phyloP scores from a whole-genome alignment of 768 basidiomycete species.

The Lactarius evosmus region DNA sequence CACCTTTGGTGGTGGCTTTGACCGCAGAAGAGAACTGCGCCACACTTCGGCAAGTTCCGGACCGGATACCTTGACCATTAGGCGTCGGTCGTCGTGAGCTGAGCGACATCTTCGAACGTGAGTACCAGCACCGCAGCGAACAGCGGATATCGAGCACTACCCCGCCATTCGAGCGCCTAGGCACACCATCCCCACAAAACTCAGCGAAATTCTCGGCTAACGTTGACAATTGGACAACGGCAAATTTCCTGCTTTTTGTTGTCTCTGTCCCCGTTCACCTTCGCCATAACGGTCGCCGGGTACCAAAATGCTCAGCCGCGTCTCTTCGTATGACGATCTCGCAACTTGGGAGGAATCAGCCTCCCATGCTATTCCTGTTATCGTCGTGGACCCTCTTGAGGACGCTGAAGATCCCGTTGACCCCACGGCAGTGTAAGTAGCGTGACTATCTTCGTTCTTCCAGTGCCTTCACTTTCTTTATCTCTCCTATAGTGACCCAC shows the following conservation, averaged over 20 bases:
- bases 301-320: slow-evolving; percentile 26
- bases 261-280: not conserved
- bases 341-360: slow-evolving; percentile 29
- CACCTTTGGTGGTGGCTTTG: too few species aligned
- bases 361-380: slow-evolving; percentile 22
- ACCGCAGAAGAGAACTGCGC: too few species aligned
- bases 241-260: not conserved
- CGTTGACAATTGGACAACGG: not conserved
- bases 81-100: too few species aligned
- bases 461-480: not conserved
- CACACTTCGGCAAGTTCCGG: not conserved
- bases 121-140: not conserved
- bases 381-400: slow-evolving; percentile 24
- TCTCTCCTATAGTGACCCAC: slow-evolving; percentile 30
- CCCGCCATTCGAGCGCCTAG: not conserved
- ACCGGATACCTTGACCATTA: not conserved
- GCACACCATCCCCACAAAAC: not conserved
- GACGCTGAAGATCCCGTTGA: slow-evolving; percentile 27
- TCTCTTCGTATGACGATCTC: slow-evolving; percentile 29
- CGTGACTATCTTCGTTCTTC: not conserved
- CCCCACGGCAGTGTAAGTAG: slow-evolving; percentile 19
- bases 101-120: not conserved
- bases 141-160: not conserved
- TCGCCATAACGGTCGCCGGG: not conserved
- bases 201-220: not conserved